Evolutionary conservation across 1,284 basidiomycete species (phyloP).

Genomic region (Melanopsichium pennsylvanicum): DNA sequence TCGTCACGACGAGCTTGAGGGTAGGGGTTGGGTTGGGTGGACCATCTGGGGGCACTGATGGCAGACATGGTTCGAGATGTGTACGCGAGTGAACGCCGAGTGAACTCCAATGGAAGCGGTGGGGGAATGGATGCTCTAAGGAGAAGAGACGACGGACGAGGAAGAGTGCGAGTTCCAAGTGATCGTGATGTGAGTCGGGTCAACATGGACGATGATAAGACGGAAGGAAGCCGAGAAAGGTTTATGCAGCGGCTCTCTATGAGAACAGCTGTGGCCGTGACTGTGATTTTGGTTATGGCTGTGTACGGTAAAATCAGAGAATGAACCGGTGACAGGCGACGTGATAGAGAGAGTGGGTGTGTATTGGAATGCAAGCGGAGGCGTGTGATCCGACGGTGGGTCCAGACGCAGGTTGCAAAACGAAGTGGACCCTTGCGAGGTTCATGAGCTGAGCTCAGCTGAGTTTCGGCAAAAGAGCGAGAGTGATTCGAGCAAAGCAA

Average conservation of each 20-base stretch:
- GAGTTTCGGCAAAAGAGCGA: no score
- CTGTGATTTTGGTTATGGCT: not conserved
- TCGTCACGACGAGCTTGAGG: constrained; percentile 59
- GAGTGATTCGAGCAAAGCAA: no score
- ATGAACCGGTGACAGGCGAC: no score
- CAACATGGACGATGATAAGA: constrained; percentile 19
- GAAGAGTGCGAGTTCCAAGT: constrained; percentile 2
- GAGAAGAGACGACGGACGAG: not conserved
- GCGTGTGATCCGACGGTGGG: not conserved
- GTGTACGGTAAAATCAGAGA: no score
- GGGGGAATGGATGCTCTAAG: not conserved
- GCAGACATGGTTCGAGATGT: constrained; percentile 14
- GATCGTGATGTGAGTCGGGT: constrained; percentile 13
- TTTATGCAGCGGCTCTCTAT: no score
- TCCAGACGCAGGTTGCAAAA: no score
- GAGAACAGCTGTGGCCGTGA: no score
- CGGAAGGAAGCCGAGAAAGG: not conserved
- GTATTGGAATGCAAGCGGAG: no score
- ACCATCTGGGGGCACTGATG: constrained; percentile 52
- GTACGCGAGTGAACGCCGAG: constrained; percentile 1
- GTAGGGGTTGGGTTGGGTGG: constrained; percentile 49
- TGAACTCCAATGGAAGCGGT: not conserved
- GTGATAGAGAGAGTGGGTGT: not conserved
- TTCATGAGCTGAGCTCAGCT: no score
- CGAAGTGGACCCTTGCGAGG: no score